These are phyloP conservation scores for Trichosporon sp. DNA, from an alignment of 1,284 basidiomycete species.

Conservation along the genomic window DNA sequence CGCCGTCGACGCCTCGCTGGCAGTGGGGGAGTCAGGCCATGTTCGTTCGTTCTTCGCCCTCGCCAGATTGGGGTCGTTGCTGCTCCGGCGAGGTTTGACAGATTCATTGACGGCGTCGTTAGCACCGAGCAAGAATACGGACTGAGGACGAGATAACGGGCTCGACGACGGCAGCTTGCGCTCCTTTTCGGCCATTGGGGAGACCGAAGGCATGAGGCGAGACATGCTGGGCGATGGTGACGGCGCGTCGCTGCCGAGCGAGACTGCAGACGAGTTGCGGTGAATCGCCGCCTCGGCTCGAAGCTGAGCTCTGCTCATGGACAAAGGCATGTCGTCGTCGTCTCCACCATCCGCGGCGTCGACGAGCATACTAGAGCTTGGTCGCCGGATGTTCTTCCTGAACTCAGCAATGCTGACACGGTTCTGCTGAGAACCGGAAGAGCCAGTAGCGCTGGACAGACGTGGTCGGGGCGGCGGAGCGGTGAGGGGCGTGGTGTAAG, in stretches of 20 bases:
- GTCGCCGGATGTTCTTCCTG: constrained; percentile 45
- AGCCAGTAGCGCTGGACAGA: constrained; percentile 42
- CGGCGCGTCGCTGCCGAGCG: constrained; percentile 18
- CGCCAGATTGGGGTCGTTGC: constrained; percentile 5
- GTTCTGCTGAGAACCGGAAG: constrained; percentile 32
- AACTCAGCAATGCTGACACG: constrained; percentile 49
- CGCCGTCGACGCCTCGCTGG: background rate
- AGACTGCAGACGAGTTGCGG: constrained; percentile 27
- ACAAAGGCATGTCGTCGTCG: constrained; percentile 52
- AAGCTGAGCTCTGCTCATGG: constrained; percentile 26
- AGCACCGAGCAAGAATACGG: background rate
- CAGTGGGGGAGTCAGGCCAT: background rate
- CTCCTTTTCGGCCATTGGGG: constrained; percentile 9
- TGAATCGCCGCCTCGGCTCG: constrained; percentile 9
- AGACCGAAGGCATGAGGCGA: constrained; percentile 2
- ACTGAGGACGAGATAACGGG: constrained; percentile 8
- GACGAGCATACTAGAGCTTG: constrained; percentile 32
- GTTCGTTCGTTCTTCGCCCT: constrained; percentile 9
- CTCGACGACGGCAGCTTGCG: constrained; percentile 11
- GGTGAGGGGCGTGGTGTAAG: constrained; percentile 7
- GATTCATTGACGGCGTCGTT: constrained; percentile 1
- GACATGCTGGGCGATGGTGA: background rate
- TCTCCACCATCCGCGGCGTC: constrained; percentile 30
- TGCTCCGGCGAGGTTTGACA: constrained; percentile 8
- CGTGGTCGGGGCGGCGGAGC: constrained; percentile 33